Evolutionary conservation across 768 basidiomycete species (phyloP), one percentile per base, ranked within the genome.

Genomic region (Lentinula boryana): DNA sequence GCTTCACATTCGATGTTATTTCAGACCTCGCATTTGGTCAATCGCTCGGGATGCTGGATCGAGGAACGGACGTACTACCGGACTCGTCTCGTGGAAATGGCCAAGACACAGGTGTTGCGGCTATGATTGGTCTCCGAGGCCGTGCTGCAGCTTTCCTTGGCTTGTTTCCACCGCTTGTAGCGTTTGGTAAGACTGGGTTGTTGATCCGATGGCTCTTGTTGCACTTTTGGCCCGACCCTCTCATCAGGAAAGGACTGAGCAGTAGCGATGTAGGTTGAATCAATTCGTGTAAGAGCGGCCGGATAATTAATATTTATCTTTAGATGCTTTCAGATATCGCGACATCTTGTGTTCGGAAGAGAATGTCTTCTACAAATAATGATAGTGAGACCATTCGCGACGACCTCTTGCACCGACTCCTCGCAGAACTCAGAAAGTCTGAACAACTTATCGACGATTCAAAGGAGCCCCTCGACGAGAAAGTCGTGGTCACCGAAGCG

Each of bases 1-100:
- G 55, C 55, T 56, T 56, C 40, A 56, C 55, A 56, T 56, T 56
- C 40, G 55, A 56, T 23, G 55, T 56, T 15, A 56, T 56, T 8
- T 56, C 55, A n/a, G 55, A 56, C 40, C 55, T 56, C 36, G 55
- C 55, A 6, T 56, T 56, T 31, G 55, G 55, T n/a, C 55, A 56
- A 43, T 56, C 55, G 21, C 55, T 56, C 40, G 55, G 55, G 27
- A 56, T 56, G 55, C 40, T 56, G n/a, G 55, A 56, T 31, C 38
- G 55, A 56, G 55, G 55, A 56, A 56, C 55, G 5, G 55, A 56
- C 23, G 55, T 56, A 8, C 40, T 56, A 10, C 18, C 38, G 33
- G 21, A 13, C 55, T 43, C 40, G 21, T 35, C 32, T 9, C 18
- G 38, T 43, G 23, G 23, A 40, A 55, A 36, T 15, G 36, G 33